These are phyloP conservation scores for Aspergillus udagawae DNA, from an alignment of 2,329 filamentous ascomycete species.

Conservation along the genomic window DNA sequence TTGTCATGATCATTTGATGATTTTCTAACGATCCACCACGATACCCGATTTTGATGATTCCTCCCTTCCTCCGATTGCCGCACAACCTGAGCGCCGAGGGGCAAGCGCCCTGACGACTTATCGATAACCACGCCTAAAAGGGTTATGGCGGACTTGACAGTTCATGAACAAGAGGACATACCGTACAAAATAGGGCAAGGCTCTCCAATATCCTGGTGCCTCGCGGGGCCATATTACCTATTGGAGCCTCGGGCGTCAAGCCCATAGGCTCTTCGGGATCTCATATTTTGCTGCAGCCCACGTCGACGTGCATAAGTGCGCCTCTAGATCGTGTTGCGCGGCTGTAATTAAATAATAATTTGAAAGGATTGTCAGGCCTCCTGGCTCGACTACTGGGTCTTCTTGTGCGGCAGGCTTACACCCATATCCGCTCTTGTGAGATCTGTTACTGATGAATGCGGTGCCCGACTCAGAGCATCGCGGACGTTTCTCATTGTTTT, in stretches of 20 bases:
- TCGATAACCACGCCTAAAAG: background rate
- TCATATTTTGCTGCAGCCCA: conserved; percentile 14
- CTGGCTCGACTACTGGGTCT: conserved; percentile 9
- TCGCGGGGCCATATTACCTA: conserved; percentile 14
- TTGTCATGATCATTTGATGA: background rate
- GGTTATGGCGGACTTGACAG: background rate
- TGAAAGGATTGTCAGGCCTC: background rate
- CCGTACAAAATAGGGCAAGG: background rate
- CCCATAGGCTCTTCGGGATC: conserved; percentile 19
- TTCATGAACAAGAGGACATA: background rate
- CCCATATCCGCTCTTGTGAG: background rate
- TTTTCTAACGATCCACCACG: background rate
- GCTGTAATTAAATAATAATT: conserved; percentile 3
- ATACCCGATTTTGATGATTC: background rate
- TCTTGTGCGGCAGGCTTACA: conserved; percentile 11
- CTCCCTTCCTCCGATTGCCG: background rate
- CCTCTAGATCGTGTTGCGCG: conserved; percentile 26
- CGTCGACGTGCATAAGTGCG: conserved; percentile 32
- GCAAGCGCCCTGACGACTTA: background rate
- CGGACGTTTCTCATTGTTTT: conserved; percentile 7
- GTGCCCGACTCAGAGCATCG: conserved; percentile 12
- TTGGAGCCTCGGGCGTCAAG: conserved; percentile 20
- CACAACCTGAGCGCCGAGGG: background rate
- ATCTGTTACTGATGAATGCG: conserved; percentile 9
- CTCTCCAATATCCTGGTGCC: conserved; percentile 4